Conservation (phyloP, 371 early-diverging fungal species). For the Phascolomyces articulosus region DNA sequence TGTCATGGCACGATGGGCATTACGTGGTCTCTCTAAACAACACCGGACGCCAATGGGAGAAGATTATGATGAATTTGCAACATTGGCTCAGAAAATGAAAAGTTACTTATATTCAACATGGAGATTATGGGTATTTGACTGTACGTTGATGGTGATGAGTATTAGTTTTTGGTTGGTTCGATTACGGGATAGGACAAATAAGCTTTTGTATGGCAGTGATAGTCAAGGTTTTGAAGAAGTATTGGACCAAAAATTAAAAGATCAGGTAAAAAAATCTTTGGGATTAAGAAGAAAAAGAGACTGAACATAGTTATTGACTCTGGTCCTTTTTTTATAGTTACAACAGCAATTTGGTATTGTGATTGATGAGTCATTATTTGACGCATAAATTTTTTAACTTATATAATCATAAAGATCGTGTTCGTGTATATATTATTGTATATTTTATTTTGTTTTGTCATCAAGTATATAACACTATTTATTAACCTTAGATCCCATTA, state of each 20-base stretch:
- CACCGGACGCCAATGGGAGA: constrained; percentile 2
- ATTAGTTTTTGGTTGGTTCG: constrained; percentile 61
- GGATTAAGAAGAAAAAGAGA: too few species aligned
- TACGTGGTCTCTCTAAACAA: constrained; percentile 52
- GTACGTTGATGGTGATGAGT: constrained; percentile 62
- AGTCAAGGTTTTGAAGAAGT: constrained; percentile 73
- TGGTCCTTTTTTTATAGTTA: constrained; percentile 43
- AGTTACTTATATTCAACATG: constrained; percentile 23
- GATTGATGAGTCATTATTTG: constrained; percentile 70
- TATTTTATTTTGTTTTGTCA: too few species aligned
- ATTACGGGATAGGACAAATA: constrained; percentile 42
- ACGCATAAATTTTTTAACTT: constrained; percentile 35
- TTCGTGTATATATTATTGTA: too few species aligned
- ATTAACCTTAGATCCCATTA: too few species aligned
- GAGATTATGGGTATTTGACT: constrained; percentile 53
- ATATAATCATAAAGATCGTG: too few species aligned
- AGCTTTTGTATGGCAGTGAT: constrained; percentile 34
- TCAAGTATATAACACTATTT: too few species aligned
- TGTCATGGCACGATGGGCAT: constrained; percentile 87
- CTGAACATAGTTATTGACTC: too few species aligned
- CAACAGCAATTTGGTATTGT: constrained; percentile 70
- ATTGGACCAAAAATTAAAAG: constrained; percentile 66
- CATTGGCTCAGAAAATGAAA: constrained; percentile 7
- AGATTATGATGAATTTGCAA: background rate
- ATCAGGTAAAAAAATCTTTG: constrained; percentile 40